Evolutionary conservation across 2,329 filamentous ascomycete species (phyloP).

Genomic region (Herpotrichia juniperi): DNA sequence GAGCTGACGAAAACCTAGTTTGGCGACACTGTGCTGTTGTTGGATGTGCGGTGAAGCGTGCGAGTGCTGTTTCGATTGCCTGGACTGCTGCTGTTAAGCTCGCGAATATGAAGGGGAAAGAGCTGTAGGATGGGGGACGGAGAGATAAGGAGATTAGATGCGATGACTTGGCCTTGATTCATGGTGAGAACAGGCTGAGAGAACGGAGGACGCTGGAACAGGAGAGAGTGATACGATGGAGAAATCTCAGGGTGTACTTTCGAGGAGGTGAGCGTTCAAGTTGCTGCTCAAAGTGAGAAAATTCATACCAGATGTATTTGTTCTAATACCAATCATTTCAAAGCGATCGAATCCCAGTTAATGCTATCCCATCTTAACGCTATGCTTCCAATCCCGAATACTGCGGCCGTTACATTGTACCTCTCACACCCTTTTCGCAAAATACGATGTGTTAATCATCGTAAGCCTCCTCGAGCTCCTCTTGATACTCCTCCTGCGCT

Average conservation of each 20-base stretch:
- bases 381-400: neutral
- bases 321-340: neutral
- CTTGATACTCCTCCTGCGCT: conserved; percentile 58
- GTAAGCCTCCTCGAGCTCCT: conserved; percentile 49
- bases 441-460: conserved; percentile 11
- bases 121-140: too few species aligned
- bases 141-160: too few species aligned
- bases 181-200: too few species aligned
- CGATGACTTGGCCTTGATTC: too few species aligned
- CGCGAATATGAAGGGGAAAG: too few species aligned
- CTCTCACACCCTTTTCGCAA: neutral
- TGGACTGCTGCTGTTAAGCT: conserved; percentile 37
- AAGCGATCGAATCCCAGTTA: neutral
- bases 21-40: conserved; percentile 45
- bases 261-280: too few species aligned
- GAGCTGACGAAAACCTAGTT: conserved; percentile 20
- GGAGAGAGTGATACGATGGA: too few species aligned
- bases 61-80: conserved; percentile 42
- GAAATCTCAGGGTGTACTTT: too few species aligned
- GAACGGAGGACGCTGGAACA: too few species aligned
- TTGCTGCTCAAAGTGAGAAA: too few species aligned
- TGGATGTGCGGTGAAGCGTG: conserved; percentile 44
- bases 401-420: neutral
- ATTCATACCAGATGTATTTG: neutral
- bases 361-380: neutral